Evolutionary conservation across 1,139 yeast genomes (phyloP), one percentile per base, ranked within the genome.

Genomic region (Meyerozyma carpophila): DNA sequence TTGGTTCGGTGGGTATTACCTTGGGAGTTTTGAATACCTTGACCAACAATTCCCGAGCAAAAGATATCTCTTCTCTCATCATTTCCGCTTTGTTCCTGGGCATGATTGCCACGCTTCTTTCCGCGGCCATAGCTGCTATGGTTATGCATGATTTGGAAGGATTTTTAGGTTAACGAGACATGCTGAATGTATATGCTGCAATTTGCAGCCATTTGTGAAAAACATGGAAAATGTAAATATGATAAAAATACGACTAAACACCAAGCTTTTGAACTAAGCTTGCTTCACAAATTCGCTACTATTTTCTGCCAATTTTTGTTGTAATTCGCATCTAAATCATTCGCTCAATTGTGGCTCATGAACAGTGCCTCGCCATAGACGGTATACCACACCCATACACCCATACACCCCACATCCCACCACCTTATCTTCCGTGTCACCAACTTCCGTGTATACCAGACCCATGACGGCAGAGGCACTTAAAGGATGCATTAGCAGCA

Each of bases 81-180:
- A 49, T 73, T 37, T 73, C 81, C 34, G 73, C 85, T 2, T 71
- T 81, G 50, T 50, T 78, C 37, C 67, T 77, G 38, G 87, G 87
- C 9, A 73, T 75, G 47, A 65, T 78, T 47, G 68, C 84, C 26
- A 81, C 87, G 5, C 64, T 78, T 47, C 64, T 77, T 43, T 75
- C 83, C 8, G 85, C 87, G 24, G 79, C 82, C 45, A 77, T 81
- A 47, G 85, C 87, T 13, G 84, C 84, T 39, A 81, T 81, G 85
- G 81, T 80, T 32, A 68, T 81, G 58, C 80, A 80, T 48, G 80
- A 79, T 52, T 64, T 76, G 57, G 45, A 48, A 39, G 57, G 57
- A 14, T 63, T 54, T 50, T 5, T 27, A 11, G 40, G 7, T 34
- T 37, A 29, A 28, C 29, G 29, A 27, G 29, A 27, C 7, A 27